These are phyloP conservation scores for Venturia asperata DNA, from an alignment of 2,329 filamentous ascomycete species.

Conservation along the genomic window DNA sequence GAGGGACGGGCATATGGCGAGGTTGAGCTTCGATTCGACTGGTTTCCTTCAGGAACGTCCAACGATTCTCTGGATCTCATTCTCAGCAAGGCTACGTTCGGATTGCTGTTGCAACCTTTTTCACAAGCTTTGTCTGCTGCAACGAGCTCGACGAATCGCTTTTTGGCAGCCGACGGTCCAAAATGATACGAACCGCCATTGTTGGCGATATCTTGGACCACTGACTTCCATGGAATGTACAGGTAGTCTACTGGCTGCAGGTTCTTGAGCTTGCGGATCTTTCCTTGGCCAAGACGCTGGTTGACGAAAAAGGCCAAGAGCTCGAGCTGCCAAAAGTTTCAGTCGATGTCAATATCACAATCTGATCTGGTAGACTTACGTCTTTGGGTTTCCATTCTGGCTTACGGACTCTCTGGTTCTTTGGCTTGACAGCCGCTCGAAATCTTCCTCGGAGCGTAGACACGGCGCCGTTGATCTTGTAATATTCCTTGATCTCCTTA, in stretches of 20 bases:
- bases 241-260: slow-evolving; percentile 8
- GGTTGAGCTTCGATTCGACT: not conserved
- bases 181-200: slow-evolving; percentile 53
- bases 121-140: not conserved
- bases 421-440: slow-evolving; percentile 57
- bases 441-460: slow-evolving; percentile 65
- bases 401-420: slow-evolving; percentile 55
- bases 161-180: slow-evolving; percentile 55
- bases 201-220: slow-evolving; percentile 46
- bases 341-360: not conserved
- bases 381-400: slow-evolving; percentile 58
- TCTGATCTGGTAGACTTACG: slow-evolving; percentile 44
- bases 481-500: slow-evolving; percentile 51
- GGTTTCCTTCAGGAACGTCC: not conserved
- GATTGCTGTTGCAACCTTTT: not conserved
- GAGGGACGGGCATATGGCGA: not conserved
- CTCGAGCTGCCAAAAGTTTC: slow-evolving; percentile 23
- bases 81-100: not conserved
- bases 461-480: slow-evolving; percentile 57
- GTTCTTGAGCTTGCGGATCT: slow-evolving; percentile 11
- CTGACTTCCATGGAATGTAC: slow-evolving; percentile 50
- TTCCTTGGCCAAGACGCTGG: not conserved
- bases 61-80: not conserved
- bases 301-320: slow-evolving; percentile 19
- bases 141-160: slow-evolving; percentile 49